Base-by-base conservation (phyloP, 495 filamentous ascomycete genomes). In the Penicillium longicatenatum region DNA sequence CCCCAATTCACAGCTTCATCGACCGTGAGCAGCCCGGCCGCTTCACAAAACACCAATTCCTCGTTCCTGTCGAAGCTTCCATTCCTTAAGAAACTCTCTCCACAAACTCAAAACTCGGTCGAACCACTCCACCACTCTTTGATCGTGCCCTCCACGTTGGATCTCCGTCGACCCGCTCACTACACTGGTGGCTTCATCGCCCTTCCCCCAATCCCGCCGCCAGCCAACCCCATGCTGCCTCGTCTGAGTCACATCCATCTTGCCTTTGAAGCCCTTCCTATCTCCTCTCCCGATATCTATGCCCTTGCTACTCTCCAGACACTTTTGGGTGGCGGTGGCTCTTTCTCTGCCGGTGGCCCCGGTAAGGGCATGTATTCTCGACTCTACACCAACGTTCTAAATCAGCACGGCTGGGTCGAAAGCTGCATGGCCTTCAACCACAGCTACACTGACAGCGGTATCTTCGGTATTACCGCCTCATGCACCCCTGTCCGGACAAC, bases 361-460 rank as follows among this genome's bases (percentile, higher is more conserved):
- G 94, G 94, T 47, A 99, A 99, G 78, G 94, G 94, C 58, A 98
- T 98, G 94, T 98, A 97, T 77, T 93, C 90, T 17, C 89, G 95
- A 6, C 84, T 98, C 29, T 98, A 96, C 79, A 98, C 92, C 56
- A 95, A 97, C 72, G 93, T 97, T 10, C 85, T 98, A 47, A 98
- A 98, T 78, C 94, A 97, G 72, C 84, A 96, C 76, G 91, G 88
- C 49, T 98, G 92, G 92, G 90, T 98, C 11, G 94, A 98, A 73
- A 91, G 84, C 59, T 97, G 93, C 70, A 83, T 96, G 41, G 87
- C 93, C 29, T 97, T 98, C 82, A 98, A 98, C 75, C 92, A 98
- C 74, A 89, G 89, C 50, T 98, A 98, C 79, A 96, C 91, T 0
- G 94, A 98, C 72, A 91, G 87, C 11, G 94, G 95, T 7, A 81